Evolutionary conservation across 1,284 basidiomycete genomes (phyloP).

Genomic region (Thelephora terrestris): DNA sequence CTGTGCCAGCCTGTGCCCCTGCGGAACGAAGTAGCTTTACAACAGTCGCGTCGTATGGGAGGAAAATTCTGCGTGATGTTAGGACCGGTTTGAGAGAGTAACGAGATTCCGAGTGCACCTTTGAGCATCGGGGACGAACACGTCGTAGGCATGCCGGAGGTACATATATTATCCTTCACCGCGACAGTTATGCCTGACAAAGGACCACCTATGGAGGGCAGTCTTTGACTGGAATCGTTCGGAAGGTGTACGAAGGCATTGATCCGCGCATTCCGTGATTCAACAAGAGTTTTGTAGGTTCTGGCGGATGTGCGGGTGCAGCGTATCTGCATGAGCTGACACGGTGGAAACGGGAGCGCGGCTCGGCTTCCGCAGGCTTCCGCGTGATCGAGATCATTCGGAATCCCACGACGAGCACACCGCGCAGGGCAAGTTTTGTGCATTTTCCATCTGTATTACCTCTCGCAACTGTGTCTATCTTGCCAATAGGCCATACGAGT

Average conservation of each 20-base stretch:
- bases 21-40: constrained; percentile 52
- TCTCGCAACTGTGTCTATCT: too few relatives aligned
- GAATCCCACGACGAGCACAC: too few relatives aligned
- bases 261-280: constrained; percentile 27
- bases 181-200: constrained; percentile 45
- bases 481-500: too few relatives aligned
- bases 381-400: too few relatives aligned
- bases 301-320: background rate
- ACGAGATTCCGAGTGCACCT: constrained; percentile 26
- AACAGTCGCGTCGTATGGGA: constrained; percentile 88
- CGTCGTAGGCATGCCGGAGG: constrained; percentile 57
- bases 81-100: background rate
- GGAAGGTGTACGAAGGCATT: constrained; percentile 40
- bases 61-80: constrained; percentile 41
- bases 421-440: too few relatives aligned
- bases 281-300: constrained; percentile 3
- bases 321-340: too few relatives aligned
- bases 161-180: constrained; percentile 85
- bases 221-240: constrained; percentile 2
- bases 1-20: constrained; percentile 59
- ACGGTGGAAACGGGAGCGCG: too few relatives aligned
- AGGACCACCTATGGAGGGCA: constrained; percentile 12
- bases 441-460: too few relatives aligned
- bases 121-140: constrained; percentile 71
- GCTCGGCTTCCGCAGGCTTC: too few relatives aligned